Evolutionary conservation across 2,329 filamentous ascomycete genomes (phyloP), one percentile per base, ranked within the genome.

Genomic region (Botrytis aclada): DNA sequence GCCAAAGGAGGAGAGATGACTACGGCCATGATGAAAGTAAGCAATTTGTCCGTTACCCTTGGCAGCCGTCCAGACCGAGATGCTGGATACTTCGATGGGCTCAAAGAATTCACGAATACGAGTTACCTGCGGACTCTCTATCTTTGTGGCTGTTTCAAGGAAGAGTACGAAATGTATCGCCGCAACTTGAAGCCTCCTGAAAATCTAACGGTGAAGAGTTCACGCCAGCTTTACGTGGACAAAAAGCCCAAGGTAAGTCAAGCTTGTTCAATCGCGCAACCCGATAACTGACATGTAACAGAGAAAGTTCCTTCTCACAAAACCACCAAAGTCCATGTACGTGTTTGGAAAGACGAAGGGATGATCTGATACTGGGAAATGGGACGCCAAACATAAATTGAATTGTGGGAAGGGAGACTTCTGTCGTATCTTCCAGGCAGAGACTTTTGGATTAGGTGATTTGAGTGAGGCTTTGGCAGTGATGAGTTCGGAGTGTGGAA

Each of bases 161-260:
- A 0, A 56, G n/a, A 56, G 2, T 18, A 56, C 18, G 25, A 1
- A 2, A 8, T n/a, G 1, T 5, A 56, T 32, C 5, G 51, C 51
- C 14, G n/a, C 25, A 0, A 56, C 0, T 56, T 12, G 14, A 32
- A 29, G 51, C 51, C 25, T 56, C 6, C 6, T 56, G 5, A 29
- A 0, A 29, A 29, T 0, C 14, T n/a, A 2, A 56, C 51, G n/a
- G 25, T 29, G 12, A 56, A 56, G n/a, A 0, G 9, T 29, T 0
- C 0, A 0, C 0, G 0, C 16, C 6, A 29, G 2, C 25, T 29
- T 34, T 12, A 5, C 20, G 0, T 5, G 9, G 32, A 22, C 20
- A 60, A 34, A 18, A 60, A 22, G 29, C 18, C 56, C 0, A 60
- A 60, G 10, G 29, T 22, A 60, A 32, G 32, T 60, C 18, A 34